Conservation (phyloP, 2,329 filamentous ascomycete species). For the Cadophora sp. region DNA sequence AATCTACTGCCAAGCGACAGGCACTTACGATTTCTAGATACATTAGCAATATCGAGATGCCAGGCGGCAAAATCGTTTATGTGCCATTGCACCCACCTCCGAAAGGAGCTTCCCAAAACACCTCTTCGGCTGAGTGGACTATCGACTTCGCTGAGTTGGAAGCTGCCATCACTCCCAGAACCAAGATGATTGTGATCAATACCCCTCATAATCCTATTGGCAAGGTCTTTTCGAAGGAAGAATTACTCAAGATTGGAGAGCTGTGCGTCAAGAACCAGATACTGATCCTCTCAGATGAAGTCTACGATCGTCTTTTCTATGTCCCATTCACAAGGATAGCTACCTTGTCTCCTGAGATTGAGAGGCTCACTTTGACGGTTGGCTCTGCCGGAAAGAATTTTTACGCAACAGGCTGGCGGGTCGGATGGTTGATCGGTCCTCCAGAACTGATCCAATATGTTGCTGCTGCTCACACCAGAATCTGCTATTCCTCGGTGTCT, state of each 20-base stretch:
- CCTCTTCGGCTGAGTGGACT: constrained; percentile 86
- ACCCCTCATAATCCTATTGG: constrained; percentile 92
- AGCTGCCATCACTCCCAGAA: constrained; percentile 80
- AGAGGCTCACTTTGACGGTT: constrained; percentile 87
- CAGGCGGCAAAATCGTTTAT: constrained; percentile 92
- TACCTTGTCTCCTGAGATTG: constrained; percentile 88
- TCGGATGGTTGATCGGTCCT: constrained; percentile 91
- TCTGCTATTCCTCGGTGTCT: constrained; percentile 93
- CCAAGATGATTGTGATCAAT: constrained; percentile 95
- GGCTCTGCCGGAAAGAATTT: constrained; percentile 98
- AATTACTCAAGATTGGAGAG: constrained; percentile 84
- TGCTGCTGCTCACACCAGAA: constrained; percentile 89
- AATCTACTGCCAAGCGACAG: neutral
- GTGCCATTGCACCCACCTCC: constrained; percentile 91
- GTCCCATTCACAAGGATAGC: constrained; percentile 93
- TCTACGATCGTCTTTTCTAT: constrained; percentile 96
- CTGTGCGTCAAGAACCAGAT: constrained; percentile 92
- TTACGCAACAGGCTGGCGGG: constrained; percentile 96
- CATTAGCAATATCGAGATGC: constrained; percentile 98
- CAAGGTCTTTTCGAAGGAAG: constrained; percentile 87
- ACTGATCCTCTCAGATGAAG: constrained; percentile 89
- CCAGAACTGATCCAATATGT: constrained; percentile 91
- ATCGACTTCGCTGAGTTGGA: constrained; percentile 86
- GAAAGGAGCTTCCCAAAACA: constrained; percentile 79
- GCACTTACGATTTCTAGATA: constrained; percentile 58